Percentiles rank a stretch among this genome's conserved stretches.
phyloP scores from a whole-genome alignment of 2,329 filamentous ascomycete species.

The Dactylellina cionopaga region DNA sequence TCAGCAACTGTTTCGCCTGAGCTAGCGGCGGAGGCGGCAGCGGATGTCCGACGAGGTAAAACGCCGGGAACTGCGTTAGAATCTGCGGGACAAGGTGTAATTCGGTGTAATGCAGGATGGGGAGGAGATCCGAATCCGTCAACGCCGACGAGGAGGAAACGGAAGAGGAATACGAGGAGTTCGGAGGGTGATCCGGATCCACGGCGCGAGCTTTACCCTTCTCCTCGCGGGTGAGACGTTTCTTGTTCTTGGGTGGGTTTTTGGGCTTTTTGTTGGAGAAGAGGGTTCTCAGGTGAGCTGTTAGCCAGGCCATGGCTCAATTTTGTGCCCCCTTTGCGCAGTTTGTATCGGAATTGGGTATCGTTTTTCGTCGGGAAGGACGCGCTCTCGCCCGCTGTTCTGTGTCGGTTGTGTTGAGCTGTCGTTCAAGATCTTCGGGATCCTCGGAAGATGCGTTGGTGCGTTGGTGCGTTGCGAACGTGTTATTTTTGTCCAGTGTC shows the following conservation, averaged over 20 bases:
- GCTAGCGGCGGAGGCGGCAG: constrained; percentile 28
- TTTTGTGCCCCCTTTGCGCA: neutral
- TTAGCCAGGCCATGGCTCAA: constrained; percentile 31
- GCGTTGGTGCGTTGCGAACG: constrained; percentile 13
- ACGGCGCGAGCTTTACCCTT: constrained; percentile 42
- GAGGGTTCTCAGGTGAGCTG: constrained; percentile 26
- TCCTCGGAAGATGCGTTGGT: constrained; percentile 6
- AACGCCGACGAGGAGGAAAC: constrained; percentile 3
- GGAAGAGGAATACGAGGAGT: neutral
- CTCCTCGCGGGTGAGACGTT: constrained; percentile 34
- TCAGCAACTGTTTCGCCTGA: constrained; percentile 38
- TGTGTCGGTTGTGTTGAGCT: constrained; percentile 6
- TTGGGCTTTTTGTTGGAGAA: constrained; percentile 38
- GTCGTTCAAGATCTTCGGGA: constrained; percentile 17
- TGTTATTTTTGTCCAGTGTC: constrained; percentile 49
- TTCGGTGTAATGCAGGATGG: constrained; percentile 37
- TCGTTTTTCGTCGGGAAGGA: neutral
- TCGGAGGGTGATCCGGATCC: neutral
- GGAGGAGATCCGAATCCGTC: constrained; percentile 38
- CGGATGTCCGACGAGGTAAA: constrained; percentile 42
- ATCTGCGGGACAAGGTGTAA: constrained; percentile 29
- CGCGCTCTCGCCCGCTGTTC: neutral
- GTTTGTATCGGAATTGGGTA: neutral
- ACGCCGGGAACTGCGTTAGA: constrained; percentile 32
- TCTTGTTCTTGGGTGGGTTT: constrained; percentile 19